Base-by-base conservation (phyloP, 371 early-diverging fungal species). In the Mucor mucedo region DNA sequence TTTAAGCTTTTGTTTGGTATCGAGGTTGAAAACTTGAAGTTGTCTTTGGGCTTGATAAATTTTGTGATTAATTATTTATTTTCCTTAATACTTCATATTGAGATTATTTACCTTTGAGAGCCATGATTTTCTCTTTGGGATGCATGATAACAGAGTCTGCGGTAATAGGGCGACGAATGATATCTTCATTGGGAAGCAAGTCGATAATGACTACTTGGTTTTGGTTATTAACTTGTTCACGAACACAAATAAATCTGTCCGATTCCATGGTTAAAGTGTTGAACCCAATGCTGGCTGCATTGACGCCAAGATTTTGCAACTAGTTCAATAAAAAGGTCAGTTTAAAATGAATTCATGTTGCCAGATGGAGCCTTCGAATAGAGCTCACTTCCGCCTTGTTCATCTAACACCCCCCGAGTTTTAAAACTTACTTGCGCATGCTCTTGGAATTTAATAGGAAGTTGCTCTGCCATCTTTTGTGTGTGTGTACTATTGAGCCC, bases 81-180 rank as follows among this genome's bases (percentile, higher is more conserved):
- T 21, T 21, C 21, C 21, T 21, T 21, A 21, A 21, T 1, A 21
- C 21, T 8, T 39, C 7, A 5, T n/a, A n/a, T n/a, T 44, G 3
- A 14, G 0, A 27, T 48, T 42, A 32, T 44, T 14, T 78, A 95
- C 95, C 90, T 88, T 96, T 98, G 58, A 98, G 86, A 5, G 99
- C 99, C 73, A 98, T 95, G 52, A 98, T 87, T 77, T 93, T 94
- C 61, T 84, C 84, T 28, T 85, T 88, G 2, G 98, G 98, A 74
- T 98, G 93, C 97, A 98, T 98, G 66, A 98, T 98, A 48, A 95
- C 98, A 8, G 97, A 96, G 71, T 98, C 98, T 10, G 99, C 99
- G 39, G 97, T 90, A 68, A 98, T 98, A 58, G 96, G 96, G 53
- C 97, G 84, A 56, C 96, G 91, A 67, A 91, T 84, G 49, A 95